Base-by-base conservation (phyloP, 345 rosid species). In the Euphorbia pulcherrima region DNA sequence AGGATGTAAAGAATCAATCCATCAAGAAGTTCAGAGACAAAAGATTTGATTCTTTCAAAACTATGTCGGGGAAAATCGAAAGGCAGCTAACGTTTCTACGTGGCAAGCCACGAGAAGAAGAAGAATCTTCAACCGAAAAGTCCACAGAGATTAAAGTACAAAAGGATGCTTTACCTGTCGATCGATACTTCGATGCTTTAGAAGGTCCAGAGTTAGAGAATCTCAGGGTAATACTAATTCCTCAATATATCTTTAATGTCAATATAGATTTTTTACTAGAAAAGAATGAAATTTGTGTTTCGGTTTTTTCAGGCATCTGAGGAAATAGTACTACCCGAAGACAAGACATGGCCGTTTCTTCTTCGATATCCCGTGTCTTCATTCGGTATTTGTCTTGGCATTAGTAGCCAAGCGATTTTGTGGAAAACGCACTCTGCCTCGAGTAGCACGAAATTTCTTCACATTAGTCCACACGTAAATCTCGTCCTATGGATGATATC, bases 171-270 rank as follows among this genome's bases (percentile, higher is more conserved):
- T 75, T 92, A n/a, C 87, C 90, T 0, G 87, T 90, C 27, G 97
- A 88, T 66, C 70, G 96, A 68, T 90, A 74, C 79, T 92, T 83
- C 46, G 97, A 92, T 67, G 97, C 96, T 59, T 71, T 92, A 66
- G 86, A 86, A 82, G 98, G 98, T 52, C 96, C 98, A 6, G 92
- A 88, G 30, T 78, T 92, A 62, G 98, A 92, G 67, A 85, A 89
- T 41, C 93, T 92, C 17, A 85, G 84, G 85, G 98, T 87, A 79
- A 20, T 40, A 2, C 28, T 87, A 79, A 20, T 40, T 6, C 28
- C 28, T 27, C 41, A 41, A 12, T 10, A 21, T 46, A 20, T 27
- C 21, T 46, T 5, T 26, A 4, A 18, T 33, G 29, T 64, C 67
- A 46, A 64, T 64, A 39, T 23, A 46, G 47, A 23, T 40, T 39